Evolutionary conservation across 2,329 filamentous ascomycete species (phyloP).

Genomic region (Fusarium sp.): DNA sequence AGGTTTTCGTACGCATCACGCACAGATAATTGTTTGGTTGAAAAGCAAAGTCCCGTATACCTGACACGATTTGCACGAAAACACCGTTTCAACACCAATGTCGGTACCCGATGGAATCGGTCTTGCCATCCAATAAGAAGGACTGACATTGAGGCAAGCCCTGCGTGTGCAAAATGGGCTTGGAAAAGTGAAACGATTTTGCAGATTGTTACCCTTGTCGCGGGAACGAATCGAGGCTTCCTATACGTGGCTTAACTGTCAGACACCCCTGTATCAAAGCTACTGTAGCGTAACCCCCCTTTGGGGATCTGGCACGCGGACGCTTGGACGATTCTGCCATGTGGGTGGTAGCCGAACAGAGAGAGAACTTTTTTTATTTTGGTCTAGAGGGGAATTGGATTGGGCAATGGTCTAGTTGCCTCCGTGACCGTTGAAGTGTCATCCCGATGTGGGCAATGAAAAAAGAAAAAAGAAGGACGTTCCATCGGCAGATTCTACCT

Average conservation of each 20-base stretch:
- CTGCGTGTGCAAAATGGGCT: neutral
- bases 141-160: neutral
- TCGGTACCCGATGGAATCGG: neutral
- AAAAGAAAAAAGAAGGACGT: neutral
- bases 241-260: slow-evolving; percentile 44
- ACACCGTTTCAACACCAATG: slow-evolving; percentile 30
- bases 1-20: neutral
- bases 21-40: neutral
- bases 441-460: slow-evolving; percentile 4
- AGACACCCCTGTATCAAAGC: slow-evolving; percentile 2
- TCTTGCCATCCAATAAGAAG: neutral
- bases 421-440: slow-evolving; percentile 13
- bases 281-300: neutral
- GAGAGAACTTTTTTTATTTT: neutral
- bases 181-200: slow-evolving; percentile 29
- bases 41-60: slow-evolving; percentile 17
- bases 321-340: slow-evolving; percentile 27
- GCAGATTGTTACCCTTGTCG: slow-evolving; percentile 20
- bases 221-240: slow-evolving; percentile 23
- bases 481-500: slow-evolving; percentile 10
- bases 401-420: neutral
- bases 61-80: slow-evolving; percentile 23
- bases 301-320: slow-evolving; percentile 2
- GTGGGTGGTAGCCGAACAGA: slow-evolving; percentile 19
- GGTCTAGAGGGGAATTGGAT: neutral